Base-by-base conservation (phyloP, 148 eudicot species). In the Heliamphora exappendiculata region DNA sequence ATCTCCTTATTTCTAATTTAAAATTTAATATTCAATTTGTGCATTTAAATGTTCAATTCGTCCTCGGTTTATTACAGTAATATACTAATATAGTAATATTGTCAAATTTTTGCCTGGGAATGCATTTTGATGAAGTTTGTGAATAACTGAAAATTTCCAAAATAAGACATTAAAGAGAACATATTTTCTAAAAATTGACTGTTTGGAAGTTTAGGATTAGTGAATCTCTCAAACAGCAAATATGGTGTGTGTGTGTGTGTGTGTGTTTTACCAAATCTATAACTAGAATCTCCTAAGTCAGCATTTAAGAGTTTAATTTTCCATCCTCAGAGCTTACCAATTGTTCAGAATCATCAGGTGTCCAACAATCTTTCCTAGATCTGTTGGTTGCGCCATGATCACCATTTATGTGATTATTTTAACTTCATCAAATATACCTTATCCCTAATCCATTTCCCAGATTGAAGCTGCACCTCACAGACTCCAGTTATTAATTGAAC, bases 301-400 rank as follows among this genome's bases (percentile, higher is more conserved):
- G 5, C 34, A 41, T 60, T 10, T 42, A 45, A 75, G 47, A 71
- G 4, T 58, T 37, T 26, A 78, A 57, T 59, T 29, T 55, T 31
- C 8, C 44, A 28, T 53, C 33, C 41, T n/a, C 39, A 78, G 36
- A 78, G 70, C 88, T 81, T 88, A 94, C 97, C 88, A 67, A 64
- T 82, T 80, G 86, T 44, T 88, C 88, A 7, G 86, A 70, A 77
- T 81, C 86, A 47, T 88, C 88, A 65, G 84, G 79, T 31, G 75
- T 55, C 89, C 83, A 75, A 45, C 29, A 80, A 73, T 85, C 89
- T 76, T 84, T 89, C 75, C 73, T 76, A 20, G 82, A 75, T 68
- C 76, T 53, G 72, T 55, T 64, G 63, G 73, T 42, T 55, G 74
- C 80, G 58, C 70, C 80, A 64, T 76, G 82, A 79, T 78, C 86